Base-by-base conservation (phyloP, 768 basidiomycete species). In the Chalciporus chontae region DNA sequence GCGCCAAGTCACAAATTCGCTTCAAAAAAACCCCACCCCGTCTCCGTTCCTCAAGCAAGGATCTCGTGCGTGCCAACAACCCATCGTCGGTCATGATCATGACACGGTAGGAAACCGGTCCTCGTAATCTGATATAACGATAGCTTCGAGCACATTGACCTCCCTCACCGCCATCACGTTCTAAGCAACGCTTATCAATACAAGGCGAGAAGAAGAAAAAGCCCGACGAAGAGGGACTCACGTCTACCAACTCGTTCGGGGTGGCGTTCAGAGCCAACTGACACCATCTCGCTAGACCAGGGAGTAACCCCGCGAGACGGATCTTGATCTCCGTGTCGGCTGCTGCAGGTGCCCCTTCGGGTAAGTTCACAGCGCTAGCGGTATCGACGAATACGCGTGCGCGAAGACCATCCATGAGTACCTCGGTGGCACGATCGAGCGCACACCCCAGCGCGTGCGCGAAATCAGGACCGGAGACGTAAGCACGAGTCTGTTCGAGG, bases 231-330 rank as follows among this genome's bases (percentile, higher is more conserved):
- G 19, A 41, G 11, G 18, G 7, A 78, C 87, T 68, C 62, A 91
- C 92, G 71, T 94, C 90, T 23, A 91, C 78, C 55, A 92, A 71
- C 64, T 88, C 89, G 63, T 90, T 91, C 31, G 88, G 90, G 47
- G 85, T 63, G 15, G 78, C 79, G 54, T 81, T 77, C 57, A 92
- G 64, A 34, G 84, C 83, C 50, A 81, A 50, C 54, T 79, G 79
- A 59, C 84, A 85, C 90, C 92, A 93, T 49, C 81, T 72, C 47
- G 87, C 83, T 37, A 96, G 69, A 1, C 81, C 86, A 4, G 93
- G 94, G 24, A 97, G 69, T 57, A 95, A 69, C 5, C 84, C 83
- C 13, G 91, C 94, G 13, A 96, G 67, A 40, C 88, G 73, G 43
- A 90, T 78, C 56, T 78, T 75, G 43, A 75, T 64, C 24, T 77